phyloP scores from a whole-genome alignment of 306 rosid genomes.

The Inga oerstediana region DNA sequence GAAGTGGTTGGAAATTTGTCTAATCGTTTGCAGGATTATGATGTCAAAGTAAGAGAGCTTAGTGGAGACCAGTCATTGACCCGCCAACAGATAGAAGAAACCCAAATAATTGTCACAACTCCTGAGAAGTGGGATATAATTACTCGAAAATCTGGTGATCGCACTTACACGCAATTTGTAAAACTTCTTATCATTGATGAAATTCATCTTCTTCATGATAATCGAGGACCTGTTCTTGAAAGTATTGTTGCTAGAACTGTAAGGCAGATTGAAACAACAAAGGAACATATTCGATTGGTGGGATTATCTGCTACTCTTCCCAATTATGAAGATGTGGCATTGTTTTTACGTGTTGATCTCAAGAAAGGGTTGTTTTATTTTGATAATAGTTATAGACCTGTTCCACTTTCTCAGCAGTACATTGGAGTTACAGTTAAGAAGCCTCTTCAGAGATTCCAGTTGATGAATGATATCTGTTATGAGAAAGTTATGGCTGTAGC shows the following conservation, averaged over 20 bases:
- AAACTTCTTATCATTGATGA: slow-evolving; percentile 93
- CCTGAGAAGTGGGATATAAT: slow-evolving; percentile 99
- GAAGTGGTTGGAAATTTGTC: slow-evolving; percentile 96
- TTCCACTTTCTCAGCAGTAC: slow-evolving; percentile 94
- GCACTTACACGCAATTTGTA: slow-evolving; percentile 91
- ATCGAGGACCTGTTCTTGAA: slow-evolving; percentile 97
- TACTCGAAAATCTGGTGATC: slow-evolving; percentile 93
- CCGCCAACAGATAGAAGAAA: slow-evolving; percentile 92
- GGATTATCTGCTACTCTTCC: slow-evolving; percentile 98
- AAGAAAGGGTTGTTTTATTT: slow-evolving; percentile 73
- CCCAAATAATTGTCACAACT: slow-evolving; percentile 95
- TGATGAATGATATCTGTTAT: slow-evolving; percentile 96
- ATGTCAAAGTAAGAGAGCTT: slow-evolving; percentile 82
- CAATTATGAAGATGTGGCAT: slow-evolving; percentile 86
- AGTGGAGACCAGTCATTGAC: slow-evolving; percentile 95
- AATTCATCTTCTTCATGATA: slow-evolving; percentile 97
- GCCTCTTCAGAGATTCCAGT: slow-evolving; percentile 96
- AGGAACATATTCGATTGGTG: slow-evolving; percentile 91
- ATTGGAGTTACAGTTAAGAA: slow-evolving; percentile 90
- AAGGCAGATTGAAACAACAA: slow-evolving; percentile 92
- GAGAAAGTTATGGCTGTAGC: slow-evolving; percentile 93
- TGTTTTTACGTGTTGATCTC: slow-evolving; percentile 82
- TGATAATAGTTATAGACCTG: slow-evolving; percentile 95
- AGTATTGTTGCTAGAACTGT: slow-evolving; percentile 96
- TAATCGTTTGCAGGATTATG: slow-evolving; percentile 87